Percentiles rank a stretch among this genome's conserved stretches.
Conservation (phyloP, 805 yeast genomes). For the Metschnikowia kofuensis region DNA sequence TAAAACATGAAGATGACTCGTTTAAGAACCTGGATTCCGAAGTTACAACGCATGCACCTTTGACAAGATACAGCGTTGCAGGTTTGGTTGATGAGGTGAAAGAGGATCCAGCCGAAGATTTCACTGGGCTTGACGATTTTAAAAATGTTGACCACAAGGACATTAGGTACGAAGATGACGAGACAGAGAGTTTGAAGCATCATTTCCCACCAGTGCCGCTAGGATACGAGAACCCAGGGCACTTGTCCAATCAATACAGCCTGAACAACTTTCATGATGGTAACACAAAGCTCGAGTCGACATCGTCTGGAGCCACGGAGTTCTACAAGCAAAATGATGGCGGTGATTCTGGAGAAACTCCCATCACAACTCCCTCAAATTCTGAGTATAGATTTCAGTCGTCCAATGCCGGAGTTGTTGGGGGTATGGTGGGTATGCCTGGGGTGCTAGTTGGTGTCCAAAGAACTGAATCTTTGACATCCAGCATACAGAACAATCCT, state of each 20-base stretch:
- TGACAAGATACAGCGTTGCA: neutral
- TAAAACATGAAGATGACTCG: neutral
- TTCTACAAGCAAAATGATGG: constrained; percentile 25
- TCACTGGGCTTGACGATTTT: constrained; percentile 26
- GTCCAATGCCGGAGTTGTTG: constrained; percentile 30
- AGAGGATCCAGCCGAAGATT: constrained; percentile 24
- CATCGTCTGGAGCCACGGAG: constrained; percentile 33
- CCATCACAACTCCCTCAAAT: constrained; percentile 46
- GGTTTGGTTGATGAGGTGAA: constrained; percentile 23
- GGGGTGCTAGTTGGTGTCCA: constrained; percentile 46
- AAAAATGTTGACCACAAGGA: constrained; percentile 14
- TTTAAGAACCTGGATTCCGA: neutral
- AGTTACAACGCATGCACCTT: neutral
- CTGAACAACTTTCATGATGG: neutral
- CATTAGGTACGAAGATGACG: neutral
- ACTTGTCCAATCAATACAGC: neutral
- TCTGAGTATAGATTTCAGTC: constrained; percentile 47
- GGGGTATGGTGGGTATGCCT: constrained; percentile 43
- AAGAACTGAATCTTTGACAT: constrained; percentile 79
- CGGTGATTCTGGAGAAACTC: constrained; percentile 40
- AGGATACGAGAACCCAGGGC: constrained; percentile 17
- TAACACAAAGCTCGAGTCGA: constrained; percentile 14
- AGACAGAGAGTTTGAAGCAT: constrained; percentile 10
- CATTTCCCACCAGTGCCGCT: constrained; percentile 36
- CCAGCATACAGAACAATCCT: constrained; percentile 90